These are phyloP conservation scores for Recurvomyces mirabilis DNA, from an alignment of 495 filamentous ascomycete genomes.

Conservation along the genomic window DNA sequence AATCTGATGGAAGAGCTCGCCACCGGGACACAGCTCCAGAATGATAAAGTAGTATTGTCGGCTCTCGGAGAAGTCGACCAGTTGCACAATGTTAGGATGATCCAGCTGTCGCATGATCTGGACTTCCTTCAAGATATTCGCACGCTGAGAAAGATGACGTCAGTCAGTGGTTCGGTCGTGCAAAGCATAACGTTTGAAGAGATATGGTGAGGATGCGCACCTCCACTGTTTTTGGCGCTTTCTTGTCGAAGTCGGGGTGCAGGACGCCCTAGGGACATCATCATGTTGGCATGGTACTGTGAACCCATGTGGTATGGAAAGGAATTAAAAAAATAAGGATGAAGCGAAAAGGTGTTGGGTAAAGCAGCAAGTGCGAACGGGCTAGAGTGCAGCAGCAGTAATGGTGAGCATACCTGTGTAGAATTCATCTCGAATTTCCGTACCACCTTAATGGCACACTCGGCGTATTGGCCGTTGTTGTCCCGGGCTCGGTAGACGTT, in stretches of 20 bases:
- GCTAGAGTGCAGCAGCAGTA: slow-evolving; percentile 26
- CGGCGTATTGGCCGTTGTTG: slow-evolving; percentile 50
- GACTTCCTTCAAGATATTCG: slow-evolving; percentile 96
- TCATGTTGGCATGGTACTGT: slow-evolving; percentile 30
- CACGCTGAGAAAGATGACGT: slow-evolving; percentile 51
- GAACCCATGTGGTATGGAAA: no score
- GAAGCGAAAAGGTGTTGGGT: background rate
- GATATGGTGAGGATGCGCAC: slow-evolving; percentile 51
- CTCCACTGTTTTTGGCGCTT: slow-evolving; percentile 88
- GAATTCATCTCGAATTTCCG: slow-evolving; percentile 98
- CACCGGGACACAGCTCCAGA: slow-evolving; percentile 86
- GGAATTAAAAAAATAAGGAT: no score
- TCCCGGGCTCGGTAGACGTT: slow-evolving; percentile 91
- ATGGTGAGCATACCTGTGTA: slow-evolving; percentile 75
- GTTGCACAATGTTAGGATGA: slow-evolving; percentile 86
- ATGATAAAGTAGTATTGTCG: slow-evolving; percentile 95
- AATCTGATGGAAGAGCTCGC: slow-evolving; percentile 97
- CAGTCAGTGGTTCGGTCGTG: slow-evolving; percentile 20
- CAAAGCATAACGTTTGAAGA: slow-evolving; percentile 1
- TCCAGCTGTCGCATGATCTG: slow-evolving; percentile 96
- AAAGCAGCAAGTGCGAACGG: slow-evolving; percentile 1
- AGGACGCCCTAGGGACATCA: slow-evolving; percentile 59
- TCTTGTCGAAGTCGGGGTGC: slow-evolving; percentile 87
- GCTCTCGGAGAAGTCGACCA: slow-evolving; percentile 89
- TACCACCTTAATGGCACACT: slow-evolving; percentile 97